Percentiles rank a stretch among this genome's conserved stretches.
These are phyloP conservation scores for Medicago ruthenica DNA, from an alignment of 306 rosid species.

Conservation along the genomic window DNA sequence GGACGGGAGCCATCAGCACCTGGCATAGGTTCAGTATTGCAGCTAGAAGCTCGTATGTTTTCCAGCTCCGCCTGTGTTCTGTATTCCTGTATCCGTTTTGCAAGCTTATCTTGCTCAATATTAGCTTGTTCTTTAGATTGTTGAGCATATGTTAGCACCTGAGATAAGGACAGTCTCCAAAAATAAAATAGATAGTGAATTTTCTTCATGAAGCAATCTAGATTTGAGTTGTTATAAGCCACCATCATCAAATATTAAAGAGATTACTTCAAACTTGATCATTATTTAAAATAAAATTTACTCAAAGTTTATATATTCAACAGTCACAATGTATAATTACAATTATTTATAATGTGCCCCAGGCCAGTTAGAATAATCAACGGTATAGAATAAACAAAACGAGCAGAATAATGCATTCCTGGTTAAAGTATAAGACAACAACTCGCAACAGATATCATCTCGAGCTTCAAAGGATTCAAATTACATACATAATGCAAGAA, in stretches of 20 bases:
- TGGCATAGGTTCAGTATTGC: constrained; percentile 52
- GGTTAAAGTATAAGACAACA: constrained; percentile 13
- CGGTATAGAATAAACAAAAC: constrained; percentile 13
- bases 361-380: constrained; percentile 26
- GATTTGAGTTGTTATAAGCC: constrained; percentile 10
- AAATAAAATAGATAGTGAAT: constrained; percentile 23
- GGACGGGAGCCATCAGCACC: constrained; percentile 59
- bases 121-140: constrained; percentile 93
- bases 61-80: constrained; percentile 92
- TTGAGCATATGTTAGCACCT: constrained; percentile 95
- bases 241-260: constrained; percentile 13
- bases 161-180: constrained; percentile 39
- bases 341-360: constrained; percentile 19
- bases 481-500: constrained; percentile 1
- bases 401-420: neutral
- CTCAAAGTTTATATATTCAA: constrained; percentile 16
- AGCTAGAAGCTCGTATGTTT: constrained; percentile 31
- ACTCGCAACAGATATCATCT: constrained; percentile 19
- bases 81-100: constrained; percentile 93
- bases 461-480: constrained; percentile 16
- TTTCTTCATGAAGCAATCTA: constrained; percentile 15
- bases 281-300: constrained; percentile 23
- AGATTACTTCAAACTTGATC: constrained; percentile 36
- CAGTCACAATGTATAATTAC: constrained; percentile 1
- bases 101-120: constrained; percentile 96